phyloP scores from a whole-genome alignment of 2,329 filamentous ascomycete genomes.

The Cercospora sojina region DNA sequence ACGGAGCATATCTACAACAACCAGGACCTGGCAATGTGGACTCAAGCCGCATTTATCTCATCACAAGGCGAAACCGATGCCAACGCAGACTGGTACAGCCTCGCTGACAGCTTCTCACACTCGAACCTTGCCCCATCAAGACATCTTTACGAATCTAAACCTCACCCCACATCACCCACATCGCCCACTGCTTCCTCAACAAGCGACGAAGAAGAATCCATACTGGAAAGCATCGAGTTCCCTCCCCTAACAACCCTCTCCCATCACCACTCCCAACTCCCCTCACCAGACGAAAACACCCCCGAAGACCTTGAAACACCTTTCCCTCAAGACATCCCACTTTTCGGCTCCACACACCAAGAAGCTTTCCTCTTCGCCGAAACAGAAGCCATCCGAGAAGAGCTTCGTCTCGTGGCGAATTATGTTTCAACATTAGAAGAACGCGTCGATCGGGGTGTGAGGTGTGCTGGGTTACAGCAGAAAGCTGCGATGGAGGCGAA shows the following conservation, averaged over 20 bases:
- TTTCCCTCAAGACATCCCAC: background rate
- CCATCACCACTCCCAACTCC: background rate
- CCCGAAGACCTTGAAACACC: background rate
- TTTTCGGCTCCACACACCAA: background rate
- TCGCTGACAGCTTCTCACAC: background rate
- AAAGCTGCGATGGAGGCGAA: conserved; percentile 5
- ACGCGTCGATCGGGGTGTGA: conserved; percentile 3
- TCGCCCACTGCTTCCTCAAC: background rate
- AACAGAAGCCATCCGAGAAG: conserved; percentile 18
- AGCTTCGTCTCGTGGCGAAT: conserved; percentile 16
- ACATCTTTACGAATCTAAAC: background rate
- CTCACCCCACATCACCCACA: background rate
- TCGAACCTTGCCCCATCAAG: background rate
- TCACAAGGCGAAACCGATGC: background rate
- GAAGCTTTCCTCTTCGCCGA: conserved; percentile 17
- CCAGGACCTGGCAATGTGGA: background rate
- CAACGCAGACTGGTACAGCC: conserved; percentile 1
- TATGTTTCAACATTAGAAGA: conserved; percentile 18
- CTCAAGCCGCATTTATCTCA: conserved; percentile 3
- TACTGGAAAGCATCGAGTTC: background rate
- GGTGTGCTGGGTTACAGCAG: background rate
- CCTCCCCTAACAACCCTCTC: background rate
- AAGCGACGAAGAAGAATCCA: background rate
- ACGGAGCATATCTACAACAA: background rate
- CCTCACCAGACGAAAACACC: background rate